Evolutionary conservation across 2,329 filamentous ascomycete genomes (phyloP), one percentile per base, ranked within the genome.

Genomic region (Fusarium sp.): DNA sequence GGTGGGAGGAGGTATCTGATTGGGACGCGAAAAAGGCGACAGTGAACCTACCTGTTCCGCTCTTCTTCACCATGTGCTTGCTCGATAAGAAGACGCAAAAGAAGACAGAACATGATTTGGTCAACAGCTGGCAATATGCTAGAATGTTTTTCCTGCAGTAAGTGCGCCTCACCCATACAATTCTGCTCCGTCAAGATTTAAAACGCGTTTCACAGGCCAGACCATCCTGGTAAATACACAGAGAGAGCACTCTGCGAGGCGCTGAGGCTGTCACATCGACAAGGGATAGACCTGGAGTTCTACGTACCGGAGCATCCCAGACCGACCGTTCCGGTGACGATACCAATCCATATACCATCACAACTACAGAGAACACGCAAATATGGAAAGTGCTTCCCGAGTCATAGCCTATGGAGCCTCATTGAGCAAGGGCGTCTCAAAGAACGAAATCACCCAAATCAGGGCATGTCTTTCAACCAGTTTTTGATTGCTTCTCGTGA

Each of bases 161-260:
- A 43, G 39, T 13, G 7, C 5, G n/a, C n/a, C 3, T 13, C 20
- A 7, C n/a, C 10, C 10, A 20, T 6, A 20, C 3, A 1, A 2
- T 20, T 20, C 10, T 1, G 3, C 10, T 14, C 13, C 39, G 1
- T 4, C n/a, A 4, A 43, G 39, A 2, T n/a, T 43, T 2, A 43
- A 43, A 2, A 6, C 10, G 1, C 1, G n/a, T 3, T 20, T 43
- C 5, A 13, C 10, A 43, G 39, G 10, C n/a, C 39, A 6, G 39
- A 20, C 0, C n/a, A 43, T 6, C 4, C 3, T 13, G n/a, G 39
- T 13, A 43, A 3, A 0, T 43, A 2, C n/a, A 43, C 2, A 4
- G 39, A 43, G 39, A 43, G 6, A 13, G 20, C 0, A 13, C 39
- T 43, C n/a, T 43, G n/a, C 1, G 39, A 43, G 2, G 39, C 39